Base-by-base conservation (phyloP, 352 stramenopile species). In the Phytophthora foliorum region DNA sequence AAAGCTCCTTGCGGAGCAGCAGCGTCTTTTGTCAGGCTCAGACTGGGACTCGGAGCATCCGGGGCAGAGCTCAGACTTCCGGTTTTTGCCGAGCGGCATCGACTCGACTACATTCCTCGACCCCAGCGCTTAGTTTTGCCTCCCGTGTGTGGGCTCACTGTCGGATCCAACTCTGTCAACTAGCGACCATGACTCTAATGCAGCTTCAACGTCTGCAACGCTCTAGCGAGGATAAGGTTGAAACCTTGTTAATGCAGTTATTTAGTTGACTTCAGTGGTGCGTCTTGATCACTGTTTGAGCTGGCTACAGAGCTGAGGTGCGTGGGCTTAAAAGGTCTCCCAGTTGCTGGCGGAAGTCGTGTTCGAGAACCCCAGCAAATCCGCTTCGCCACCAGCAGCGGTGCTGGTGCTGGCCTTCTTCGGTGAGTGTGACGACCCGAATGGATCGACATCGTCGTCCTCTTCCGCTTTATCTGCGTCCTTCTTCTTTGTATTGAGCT, bases 401-500 rank as follows among this genome's bases (percentile, higher is more conserved):
- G 21, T 48, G 39, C 22, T 69, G 31, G 32, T 72, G 57, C n/a
- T 67, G 32, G 42, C 8, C 41, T 72, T 75, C 39, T 82, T 84
- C 14, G 56, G 55, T 8, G 62, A 70, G 10, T 32, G 56, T 11
- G 60, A 63, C 41, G 56, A 57, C 50, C 14, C 64, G 13, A 76
- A 73, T 7, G 52, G 27, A 38, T 77, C 71, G 27, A 57, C 63
- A 36, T 71, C 62, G 29, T 78, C 73, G 41, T 81, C 65, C 27
- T 78, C 69, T 24, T 83, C 74, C 1, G 66, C 71, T 52, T 75
- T 63, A 22, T 68, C 69, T 25, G 74, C 72, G 52, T 88, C 76
- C 41, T 82, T 86, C 59, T 60, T 76, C 58, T 91, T 86, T 14
- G 75, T 77, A 63, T 91, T 92, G 62, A 92, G 84, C 56, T 90